Conservation (phyloP, 2,329 filamentous ascomycete species). For the Pseudogymnoascus sp. region DNA sequence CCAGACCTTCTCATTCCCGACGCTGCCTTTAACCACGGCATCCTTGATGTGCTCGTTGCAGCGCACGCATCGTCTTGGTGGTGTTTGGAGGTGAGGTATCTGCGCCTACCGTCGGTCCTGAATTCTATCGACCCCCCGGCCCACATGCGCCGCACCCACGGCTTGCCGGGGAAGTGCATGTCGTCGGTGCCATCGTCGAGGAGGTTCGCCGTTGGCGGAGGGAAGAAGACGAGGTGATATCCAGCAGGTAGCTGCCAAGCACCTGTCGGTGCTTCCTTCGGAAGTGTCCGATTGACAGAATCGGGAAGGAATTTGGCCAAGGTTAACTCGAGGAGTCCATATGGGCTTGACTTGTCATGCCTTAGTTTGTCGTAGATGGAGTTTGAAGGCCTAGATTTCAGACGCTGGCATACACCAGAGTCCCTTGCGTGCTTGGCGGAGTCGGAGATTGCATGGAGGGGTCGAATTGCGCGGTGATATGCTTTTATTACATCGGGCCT, state of each 20-base stretch:
- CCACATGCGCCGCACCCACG: constrained; percentile 79
- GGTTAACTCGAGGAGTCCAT: neutral
- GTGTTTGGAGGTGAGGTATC: neutral
- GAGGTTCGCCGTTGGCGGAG: constrained; percentile 56
- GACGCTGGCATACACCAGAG: neutral
- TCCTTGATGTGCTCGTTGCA: constrained; percentile 39
- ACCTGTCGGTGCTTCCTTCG: too few species aligned
- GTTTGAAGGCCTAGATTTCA: constrained; percentile 18
- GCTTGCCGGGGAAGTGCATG: constrained; percentile 65
- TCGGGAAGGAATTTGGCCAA: neutral
- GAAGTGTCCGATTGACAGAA: neutral
- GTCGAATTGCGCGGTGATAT: neutral
- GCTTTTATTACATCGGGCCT: neutral
- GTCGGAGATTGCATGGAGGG: neutral
- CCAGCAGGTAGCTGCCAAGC: constrained; percentile 32
- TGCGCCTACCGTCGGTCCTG: constrained; percentile 22
- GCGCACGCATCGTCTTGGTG: neutral
- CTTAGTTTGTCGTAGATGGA: constrained; percentile 15
- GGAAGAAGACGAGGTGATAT: constrained; percentile 85
- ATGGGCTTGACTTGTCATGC: neutral
- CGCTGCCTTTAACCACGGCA: constrained; percentile 29
- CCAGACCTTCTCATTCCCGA: constrained; percentile 26
- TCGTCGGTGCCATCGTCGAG: constrained; percentile 80
- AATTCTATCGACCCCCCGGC: constrained; percentile 69
- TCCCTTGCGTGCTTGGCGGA: neutral